Percentiles rank a stretch among this genome's conserved stretches.
phyloP scores from a whole-genome alignment of 768 basidiomycete genomes.

The Termitomyces titanicus region DNA sequence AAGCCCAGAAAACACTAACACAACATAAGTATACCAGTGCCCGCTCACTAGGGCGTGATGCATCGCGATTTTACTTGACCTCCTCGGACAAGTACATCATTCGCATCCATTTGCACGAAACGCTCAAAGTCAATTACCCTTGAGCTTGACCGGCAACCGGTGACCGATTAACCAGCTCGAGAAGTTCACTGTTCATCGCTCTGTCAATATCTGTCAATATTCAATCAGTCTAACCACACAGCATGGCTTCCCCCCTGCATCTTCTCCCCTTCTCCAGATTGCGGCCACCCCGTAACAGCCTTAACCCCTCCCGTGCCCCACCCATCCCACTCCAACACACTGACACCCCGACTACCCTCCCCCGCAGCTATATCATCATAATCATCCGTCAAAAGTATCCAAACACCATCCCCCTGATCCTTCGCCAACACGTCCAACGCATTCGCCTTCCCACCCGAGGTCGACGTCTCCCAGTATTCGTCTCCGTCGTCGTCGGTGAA shows the following conservation, averaged over 20 bases:
- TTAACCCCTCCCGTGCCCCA: conserved; percentile 37
- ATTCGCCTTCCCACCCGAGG: conserved; percentile 49
- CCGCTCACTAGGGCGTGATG: no score
- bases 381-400: conserved; percentile 51
- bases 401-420: conserved; percentile 28
- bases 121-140: no score
- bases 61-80: no score
- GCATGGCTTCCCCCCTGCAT: conserved; percentile 50
- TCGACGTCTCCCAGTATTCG: conserved; percentile 38
- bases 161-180: no score
- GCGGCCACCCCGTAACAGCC: conserved; percentile 41
- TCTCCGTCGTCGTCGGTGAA: neutral
- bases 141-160: no score
- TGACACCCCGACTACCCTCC: conserved; percentile 33
- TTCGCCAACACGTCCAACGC: conserved; percentile 43
- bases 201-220: no score
- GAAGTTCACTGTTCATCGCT: no score
- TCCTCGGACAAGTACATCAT: no score
- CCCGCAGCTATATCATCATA: conserved; percentile 26
- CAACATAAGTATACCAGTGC: no score
- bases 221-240: conserved; percentile 42
- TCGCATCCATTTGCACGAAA: no score
- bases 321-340: conserved; percentile 49
- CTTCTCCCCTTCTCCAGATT: conserved; percentile 12
- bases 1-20: no score